A percentile compares a stretch with the other conserved stretches of the same genome.
These are phyloP conservation scores for Diutina siamensis DNA, from an alignment of 1,139 yeast genomes.

Conservation along the genomic window DNA sequence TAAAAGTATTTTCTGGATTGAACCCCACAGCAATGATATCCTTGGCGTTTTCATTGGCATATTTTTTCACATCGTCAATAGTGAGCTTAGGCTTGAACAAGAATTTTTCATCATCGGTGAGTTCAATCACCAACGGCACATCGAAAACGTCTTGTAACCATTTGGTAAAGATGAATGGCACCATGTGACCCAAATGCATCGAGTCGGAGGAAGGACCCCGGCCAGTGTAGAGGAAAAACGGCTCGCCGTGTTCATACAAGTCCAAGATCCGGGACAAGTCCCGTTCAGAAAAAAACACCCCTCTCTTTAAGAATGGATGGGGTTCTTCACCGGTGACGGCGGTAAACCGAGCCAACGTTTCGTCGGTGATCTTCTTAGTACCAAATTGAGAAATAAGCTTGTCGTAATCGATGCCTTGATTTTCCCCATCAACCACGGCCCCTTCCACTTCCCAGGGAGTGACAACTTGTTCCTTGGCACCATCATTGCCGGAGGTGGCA, in stretches of 20 bases:
- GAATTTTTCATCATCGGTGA: conserved; percentile 97
- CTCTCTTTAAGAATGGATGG: conserved; percentile 86
- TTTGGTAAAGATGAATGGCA: conserved; percentile 90
- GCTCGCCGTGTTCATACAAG: conserved; percentile 87
- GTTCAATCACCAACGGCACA: conserved; percentile 88
- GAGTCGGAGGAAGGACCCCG: conserved; percentile 95
- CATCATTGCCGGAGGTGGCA: neutral
- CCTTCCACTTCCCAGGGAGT: conserved; percentile 99
- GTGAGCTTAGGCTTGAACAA: conserved; percentile 84
- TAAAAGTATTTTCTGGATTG: conserved; percentile 87
- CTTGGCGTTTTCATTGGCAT: conserved; percentile 72
- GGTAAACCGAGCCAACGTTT: conserved; percentile 64
- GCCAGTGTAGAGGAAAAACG: conserved; percentile 93
- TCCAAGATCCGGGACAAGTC: conserved; percentile 74
- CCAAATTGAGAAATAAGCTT: conserved; percentile 83
- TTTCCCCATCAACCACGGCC: conserved; percentile 77
- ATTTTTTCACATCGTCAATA: conserved; percentile 76
- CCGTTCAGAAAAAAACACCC: conserved; percentile 87
- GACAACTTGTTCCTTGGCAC: conserved; percentile 46
- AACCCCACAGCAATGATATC: conserved; percentile 95
- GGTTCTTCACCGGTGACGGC: conserved; percentile 82
- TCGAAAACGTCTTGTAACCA: conserved; percentile 98
- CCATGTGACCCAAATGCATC: conserved; percentile 95
- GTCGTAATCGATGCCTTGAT: conserved; percentile 83
- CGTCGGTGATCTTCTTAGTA: conserved; percentile 60